A percentile compares a stretch with the other conserved stretches of the same genome.
phyloP scores from a whole-genome alignment of 1,139 yeast genomes.

The Scheffersomyces lignicola region DNA sequence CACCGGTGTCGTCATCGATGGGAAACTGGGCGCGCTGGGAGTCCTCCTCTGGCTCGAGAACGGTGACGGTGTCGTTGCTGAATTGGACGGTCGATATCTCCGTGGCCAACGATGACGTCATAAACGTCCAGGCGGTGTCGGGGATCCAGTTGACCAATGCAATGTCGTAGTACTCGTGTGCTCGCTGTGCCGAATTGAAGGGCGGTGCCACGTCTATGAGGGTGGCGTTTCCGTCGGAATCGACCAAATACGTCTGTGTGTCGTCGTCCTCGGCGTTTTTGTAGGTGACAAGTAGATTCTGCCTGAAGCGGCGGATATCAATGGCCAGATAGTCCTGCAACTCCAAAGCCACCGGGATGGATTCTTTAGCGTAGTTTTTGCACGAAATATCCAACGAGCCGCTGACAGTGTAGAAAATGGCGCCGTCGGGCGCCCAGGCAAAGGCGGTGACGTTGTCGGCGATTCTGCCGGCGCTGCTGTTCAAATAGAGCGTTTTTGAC shows the following conservation, averaged over 20 bases:
- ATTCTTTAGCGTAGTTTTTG: not conserved
- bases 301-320: not conserved
- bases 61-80: not conserved
- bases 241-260: not conserved
- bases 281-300: constrained; percentile 14
- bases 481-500: constrained; percentile 7
- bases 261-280: constrained; percentile 11
- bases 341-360: not conserved
- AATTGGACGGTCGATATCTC: constrained; percentile 43
- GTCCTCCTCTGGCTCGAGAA: constrained; percentile 48
- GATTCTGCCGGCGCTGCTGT: constrained; percentile 4
- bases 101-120: constrained; percentile 63
- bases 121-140: constrained; percentile 28
- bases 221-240: not conserved
- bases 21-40: constrained; percentile 72
- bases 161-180: constrained; percentile 48
- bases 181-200: constrained; percentile 53
- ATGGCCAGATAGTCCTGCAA: not conserved
- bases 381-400: not conserved
- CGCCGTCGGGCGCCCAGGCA: constrained; percentile 16
- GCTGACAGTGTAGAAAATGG: constrained; percentile 5
- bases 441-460: constrained; percentile 12
- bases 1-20: constrained; percentile 58
- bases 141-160: constrained; percentile 45
- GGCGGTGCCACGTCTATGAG: constrained; percentile 53